Evolutionary conservation across 2,329 filamentous ascomycete genomes (phyloP).

Genomic region (Cryphonectria naterciae): DNA sequence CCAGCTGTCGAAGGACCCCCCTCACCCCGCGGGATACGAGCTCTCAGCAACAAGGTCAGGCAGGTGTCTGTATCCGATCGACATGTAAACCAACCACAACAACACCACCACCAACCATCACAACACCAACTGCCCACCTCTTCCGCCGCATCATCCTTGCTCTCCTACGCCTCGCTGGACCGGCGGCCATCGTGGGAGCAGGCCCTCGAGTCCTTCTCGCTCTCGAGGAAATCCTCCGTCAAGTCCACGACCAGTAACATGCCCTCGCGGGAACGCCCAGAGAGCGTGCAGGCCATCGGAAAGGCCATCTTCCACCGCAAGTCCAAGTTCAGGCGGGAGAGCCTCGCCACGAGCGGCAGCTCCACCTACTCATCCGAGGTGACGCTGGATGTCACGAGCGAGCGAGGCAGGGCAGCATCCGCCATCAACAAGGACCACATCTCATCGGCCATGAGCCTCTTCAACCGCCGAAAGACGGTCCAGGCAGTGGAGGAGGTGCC

Average conservation of each 20-base stretch:
- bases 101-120: neutral
- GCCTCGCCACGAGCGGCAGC: slow-evolving; percentile 52
- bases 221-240: slow-evolving; percentile 61
- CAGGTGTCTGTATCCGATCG: slow-evolving; percentile 53
- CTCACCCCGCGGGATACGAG: slow-evolving; percentile 62
- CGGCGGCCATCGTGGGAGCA: slow-evolving; percentile 54
- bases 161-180: slow-evolving; percentile 50
- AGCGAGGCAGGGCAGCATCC: slow-evolving; percentile 34
- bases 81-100: slow-evolving; percentile 45
- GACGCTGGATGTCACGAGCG: slow-evolving; percentile 31
- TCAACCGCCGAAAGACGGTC: slow-evolving; percentile 51
- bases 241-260: slow-evolving; percentile 59
- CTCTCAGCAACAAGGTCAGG: slow-evolving; percentile 63
- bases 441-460: slow-evolving; percentile 40
- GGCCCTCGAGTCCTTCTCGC: slow-evolving; percentile 49
- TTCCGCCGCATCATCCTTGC: slow-evolving; percentile 59
- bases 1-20: slow-evolving; percentile 65
- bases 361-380: slow-evolving; percentile 54
- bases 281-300: slow-evolving; percentile 63
- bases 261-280: slow-evolving; percentile 57
- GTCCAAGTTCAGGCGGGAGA: slow-evolving; percentile 56
- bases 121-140: slow-evolving; percentile 47
- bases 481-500: slow-evolving; percentile 39
- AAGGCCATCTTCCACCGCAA: slow-evolving; percentile 63
- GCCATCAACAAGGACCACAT: slow-evolving; percentile 24